Evolutionary conservation across 2,329 filamentous ascomycete species (phyloP).

Genomic region (Cladophialophora chaetospira): DNA sequence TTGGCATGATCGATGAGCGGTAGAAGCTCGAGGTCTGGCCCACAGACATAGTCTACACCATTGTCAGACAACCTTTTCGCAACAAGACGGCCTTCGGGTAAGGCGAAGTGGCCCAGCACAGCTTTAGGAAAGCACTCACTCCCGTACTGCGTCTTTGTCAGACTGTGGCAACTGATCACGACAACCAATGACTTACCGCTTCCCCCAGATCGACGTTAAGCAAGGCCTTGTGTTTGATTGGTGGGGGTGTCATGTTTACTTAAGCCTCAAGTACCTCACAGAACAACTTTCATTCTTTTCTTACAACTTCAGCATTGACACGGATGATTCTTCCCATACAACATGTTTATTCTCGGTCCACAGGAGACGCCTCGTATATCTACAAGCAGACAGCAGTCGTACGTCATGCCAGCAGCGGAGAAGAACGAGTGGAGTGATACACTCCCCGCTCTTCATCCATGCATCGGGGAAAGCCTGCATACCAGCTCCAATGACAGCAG

Average conservation of each 20-base stretch:
- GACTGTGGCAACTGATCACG: not conserved
- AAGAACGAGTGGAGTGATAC: conserved; percentile 17
- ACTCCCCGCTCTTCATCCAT: conserved; percentile 9
- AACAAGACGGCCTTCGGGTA: no score
- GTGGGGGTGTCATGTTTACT: conserved; percentile 34
- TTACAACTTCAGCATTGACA: not conserved
- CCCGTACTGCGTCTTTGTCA: conserved; percentile 40
- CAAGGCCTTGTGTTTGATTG: conserved; percentile 55
- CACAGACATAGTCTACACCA: no score
- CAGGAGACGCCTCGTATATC: not conserved
- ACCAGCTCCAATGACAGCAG: conserved; percentile 15
- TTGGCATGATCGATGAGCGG: conserved; percentile 64
- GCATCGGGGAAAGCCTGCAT: conserved; percentile 6
- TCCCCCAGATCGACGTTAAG: conserved; percentile 53
- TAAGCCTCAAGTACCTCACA: not conserved
- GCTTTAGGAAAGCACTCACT: conserved; percentile 36
- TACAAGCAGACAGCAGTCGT: not conserved
- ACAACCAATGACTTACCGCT: conserved; percentile 35
- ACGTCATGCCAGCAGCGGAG: conserved; percentile 24
- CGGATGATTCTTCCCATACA: not conserved
- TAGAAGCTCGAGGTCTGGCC: conserved; percentile 63
- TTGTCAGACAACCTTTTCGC: no score
- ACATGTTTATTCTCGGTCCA: not conserved
- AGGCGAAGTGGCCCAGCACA: no score
- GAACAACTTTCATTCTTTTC: no score